These are phyloP conservation scores for Coniosporium tulheliwenetii DNA, from an alignment of 2,329 filamentous ascomycete species.

Conservation along the genomic window DNA sequence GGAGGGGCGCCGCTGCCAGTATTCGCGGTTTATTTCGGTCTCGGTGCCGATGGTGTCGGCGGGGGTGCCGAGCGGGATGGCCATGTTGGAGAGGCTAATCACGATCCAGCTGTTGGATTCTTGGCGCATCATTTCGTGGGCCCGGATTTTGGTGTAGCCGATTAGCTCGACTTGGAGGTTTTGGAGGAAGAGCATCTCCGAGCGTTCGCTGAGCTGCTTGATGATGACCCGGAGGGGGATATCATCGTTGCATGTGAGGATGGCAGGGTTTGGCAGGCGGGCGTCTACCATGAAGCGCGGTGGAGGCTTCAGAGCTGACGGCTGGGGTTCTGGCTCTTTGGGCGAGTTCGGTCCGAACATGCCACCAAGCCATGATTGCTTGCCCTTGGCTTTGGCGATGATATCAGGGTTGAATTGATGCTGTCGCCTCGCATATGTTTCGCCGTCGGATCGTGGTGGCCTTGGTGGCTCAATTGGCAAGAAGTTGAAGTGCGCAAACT, in stretches of 20 bases:
- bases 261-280: constrained; percentile 70
- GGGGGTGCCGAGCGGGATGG: constrained; percentile 48
- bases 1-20: constrained; percentile 65
- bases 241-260: constrained; percentile 78
- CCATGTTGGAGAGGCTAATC: constrained; percentile 54
- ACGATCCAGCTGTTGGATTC: constrained; percentile 67
- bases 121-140: constrained; percentile 55
- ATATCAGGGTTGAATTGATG: constrained; percentile 37
- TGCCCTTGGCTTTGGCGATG: constrained; percentile 31
- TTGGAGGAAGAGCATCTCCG: constrained; percentile 57
- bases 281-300: constrained; percentile 60
- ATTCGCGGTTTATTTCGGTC: constrained; percentile 47
- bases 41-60: constrained; percentile 48
- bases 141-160: constrained; percentile 63
- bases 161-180: constrained; percentile 71
- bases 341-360: constrained; percentile 37
- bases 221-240: constrained; percentile 67
- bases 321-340: constrained; percentile 4
- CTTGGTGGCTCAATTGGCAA: constrained; percentile 84
- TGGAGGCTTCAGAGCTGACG: constrained; percentile 7
- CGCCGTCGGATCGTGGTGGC: constrained; percentile 48
- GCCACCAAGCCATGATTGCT: constrained; percentile 15
- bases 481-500: constrained; percentile 56
- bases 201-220: constrained; percentile 55
- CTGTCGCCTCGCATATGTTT: constrained; percentile 67